Evolutionary conservation across 2,329 filamentous ascomycete species (phyloP), one percentile per base, ranked within the genome.

Genomic region (Fusarium pininemorale): DNA sequence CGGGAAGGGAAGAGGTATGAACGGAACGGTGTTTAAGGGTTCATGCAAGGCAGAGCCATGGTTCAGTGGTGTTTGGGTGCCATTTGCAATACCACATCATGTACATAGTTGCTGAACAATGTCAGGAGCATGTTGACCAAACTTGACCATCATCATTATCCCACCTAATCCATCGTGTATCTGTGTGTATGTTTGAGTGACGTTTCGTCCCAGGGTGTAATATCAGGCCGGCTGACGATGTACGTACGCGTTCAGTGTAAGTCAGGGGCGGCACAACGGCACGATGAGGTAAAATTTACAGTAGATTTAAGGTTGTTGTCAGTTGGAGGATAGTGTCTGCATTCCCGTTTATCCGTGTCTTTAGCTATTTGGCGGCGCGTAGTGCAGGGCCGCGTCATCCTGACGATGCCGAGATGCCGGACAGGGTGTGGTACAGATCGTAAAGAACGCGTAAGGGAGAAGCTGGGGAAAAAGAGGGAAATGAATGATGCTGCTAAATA

Each of bases 361-460:
- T 66, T 56, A 42, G 32, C 28, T 53, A 47, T 57, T 63, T 39
- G 59, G 48, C 56, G 63, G 71, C 71, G 73, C 63, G 69, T 54
- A 73, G 71, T 73, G 45, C 45, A 64, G 47, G 74, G 75, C 75
- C 75, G 72, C 75, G 75, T 77, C 75, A 77, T 73, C 75, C 44
- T 64, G 42, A 51, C 56, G 55, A 66, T 75, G 72, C 66, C 72
- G 63, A 72, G 63, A 66, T 60, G 73, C 70, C 66, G 63, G 59
- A 30, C 53, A 60, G 67, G 72, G 66, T 61, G 72, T 66, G 48
- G 63, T 42, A 59, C 56, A 54, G 55, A 28, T 54, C 35, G 24
- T 39, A 35, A 53, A 51, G 26, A 50, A 42, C 57, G 37, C 66
- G 53, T 48, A 57, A 64, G 64, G 51, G 38, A 57, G 54, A 57